A percentile compares a stretch with the other conserved stretches of the same genome.
phyloP scores from a whole-genome alignment of 1,284 basidiomycete species.

The Tilletia caries region DNA sequence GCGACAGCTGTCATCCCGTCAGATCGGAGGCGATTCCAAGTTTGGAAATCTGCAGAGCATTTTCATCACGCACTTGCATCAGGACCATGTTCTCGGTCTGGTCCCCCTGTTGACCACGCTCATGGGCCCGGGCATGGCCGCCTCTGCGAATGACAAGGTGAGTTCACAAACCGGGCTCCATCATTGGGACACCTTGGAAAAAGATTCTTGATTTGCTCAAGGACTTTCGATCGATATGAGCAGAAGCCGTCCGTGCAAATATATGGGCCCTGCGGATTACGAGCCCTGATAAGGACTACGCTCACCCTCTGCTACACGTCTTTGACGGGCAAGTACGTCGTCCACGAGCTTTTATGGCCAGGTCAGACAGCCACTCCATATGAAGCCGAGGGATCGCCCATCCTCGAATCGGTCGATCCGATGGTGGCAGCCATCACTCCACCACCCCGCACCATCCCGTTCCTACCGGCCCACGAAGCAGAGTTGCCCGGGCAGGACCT shows the following conservation, averaged over 20 bases:
- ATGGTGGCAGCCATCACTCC: constrained; percentile 22
- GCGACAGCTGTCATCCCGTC: constrained; percentile 35
- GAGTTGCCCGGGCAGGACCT: constrained; percentile 43
- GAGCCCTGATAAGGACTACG: constrained; percentile 44
- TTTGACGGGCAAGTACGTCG: constrained; percentile 41
- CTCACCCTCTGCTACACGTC: constrained; percentile 46
- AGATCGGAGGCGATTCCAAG: constrained; percentile 40
- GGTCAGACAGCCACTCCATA: constrained; percentile 24
- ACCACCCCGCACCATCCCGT: constrained; percentile 28
- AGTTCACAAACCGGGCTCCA: not conserved
- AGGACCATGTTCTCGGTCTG: constrained; percentile 44
- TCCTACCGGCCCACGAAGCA: constrained; percentile 39
- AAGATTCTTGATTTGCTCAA: not conserved
- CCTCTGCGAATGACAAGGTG: constrained; percentile 15
- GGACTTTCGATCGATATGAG: not conserved
- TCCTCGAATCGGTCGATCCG: constrained; percentile 8
- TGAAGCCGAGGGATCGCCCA: not conserved
- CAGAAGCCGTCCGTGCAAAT: constrained; percentile 37
- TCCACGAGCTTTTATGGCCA: constrained; percentile 50
- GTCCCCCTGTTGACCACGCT: constrained; percentile 48
- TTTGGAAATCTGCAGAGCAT: constrained; percentile 43
- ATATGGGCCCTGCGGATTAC: constrained; percentile 44
- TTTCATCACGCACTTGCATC: constrained; percentile 49
- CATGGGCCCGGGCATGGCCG: constrained; percentile 37
- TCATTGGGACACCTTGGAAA: not conserved